Base-by-base conservation (phyloP, 139 green algal species). In the Chlorella sp. region DNA sequence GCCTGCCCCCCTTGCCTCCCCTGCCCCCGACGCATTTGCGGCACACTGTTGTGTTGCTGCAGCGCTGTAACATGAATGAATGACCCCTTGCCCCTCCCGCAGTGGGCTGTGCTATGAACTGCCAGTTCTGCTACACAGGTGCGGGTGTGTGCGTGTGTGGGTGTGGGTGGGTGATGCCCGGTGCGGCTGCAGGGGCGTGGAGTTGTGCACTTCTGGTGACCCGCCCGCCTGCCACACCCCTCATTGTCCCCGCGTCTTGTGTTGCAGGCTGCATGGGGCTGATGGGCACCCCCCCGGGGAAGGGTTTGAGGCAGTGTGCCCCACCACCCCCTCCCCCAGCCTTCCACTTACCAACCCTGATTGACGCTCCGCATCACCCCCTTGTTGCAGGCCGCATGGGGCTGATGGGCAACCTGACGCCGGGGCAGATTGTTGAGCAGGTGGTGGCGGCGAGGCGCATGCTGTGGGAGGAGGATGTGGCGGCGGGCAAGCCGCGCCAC, bases 381-480 rank as follows among this genome's bases (percentile, higher is more conserved):
- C 81, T 48, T 71, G 28, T 14, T 42, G 64, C 96, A 18, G 96
- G 96, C 24, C 92, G 93, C 16, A 96, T 97, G 95, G 96, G 96
- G 19, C 94, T 98, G 61, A 85, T 90, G 68, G 94, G 88, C 48
- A 96, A 96, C 90, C 94, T 98, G 0, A 94, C 80, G 28, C 92
- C 96, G 36, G 95, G 93, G 2, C 95, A 98, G 91, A 97, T 98
- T 42, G 91, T 98, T 4, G 95, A 98, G 85, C 96, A 98, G 94
- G 93, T 96, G 73, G 89, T 97, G 16, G 91, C 93, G 64, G 95
- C 94, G 5, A 79, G 90, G 32, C 87, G 94, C 12, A 64, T 95
- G 42, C 83, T 94, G 39, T 89, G 48, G 19, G 60, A 91, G 80
- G 78, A 93, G 64, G 60, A 86, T 26, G 28, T 83, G 22, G 86